Percentiles rank a stretch among this genome's conserved stretches.
phyloP scores from a whole-genome alignment of 2,329 filamentous ascomycete species.

The Triangularia verruculosa region DNA sequence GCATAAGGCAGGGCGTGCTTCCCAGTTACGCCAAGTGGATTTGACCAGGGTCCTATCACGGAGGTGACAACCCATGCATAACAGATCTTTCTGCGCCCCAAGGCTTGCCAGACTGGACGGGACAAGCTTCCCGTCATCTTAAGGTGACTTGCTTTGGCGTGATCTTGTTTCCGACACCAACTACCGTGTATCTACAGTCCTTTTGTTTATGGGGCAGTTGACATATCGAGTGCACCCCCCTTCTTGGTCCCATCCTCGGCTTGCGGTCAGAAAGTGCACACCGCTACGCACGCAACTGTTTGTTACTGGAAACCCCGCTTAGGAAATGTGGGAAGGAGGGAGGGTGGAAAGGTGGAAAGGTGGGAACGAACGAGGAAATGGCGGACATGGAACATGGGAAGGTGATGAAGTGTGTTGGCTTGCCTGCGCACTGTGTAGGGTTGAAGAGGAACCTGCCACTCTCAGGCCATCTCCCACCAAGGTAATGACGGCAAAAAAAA shows the following conservation, averaged over 20 bases:
- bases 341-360: too few relatives aligned
- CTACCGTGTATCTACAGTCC: background rate
- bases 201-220: background rate
- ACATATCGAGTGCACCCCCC: background rate
- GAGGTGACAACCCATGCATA: background rate
- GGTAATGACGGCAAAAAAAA: background rate
- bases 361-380: background rate
- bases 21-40: background rate
- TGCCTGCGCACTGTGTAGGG: background rate
- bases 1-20: background rate
- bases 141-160: slow-evolving; percentile 10
- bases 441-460: background rate
- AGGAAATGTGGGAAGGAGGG: too few relatives aligned
- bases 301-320: too few relatives aligned
- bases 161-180: background rate
- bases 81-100: background rate
- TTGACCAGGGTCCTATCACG: background rate
- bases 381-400: background rate
- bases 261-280: background rate
- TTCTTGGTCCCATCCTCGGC: background rate
- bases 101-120: slow-evolving; percentile 1
- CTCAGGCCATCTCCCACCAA: background rate
- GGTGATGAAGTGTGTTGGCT: background rate
- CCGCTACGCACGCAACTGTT: background rate
- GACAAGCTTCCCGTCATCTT: slow-evolving; percentile 1